A percentile compares a stretch with the other conserved stretches of the same genome.
Conservation (phyloP, 2,329 filamentous ascomycete species). For the Fusarium sp. region DNA sequence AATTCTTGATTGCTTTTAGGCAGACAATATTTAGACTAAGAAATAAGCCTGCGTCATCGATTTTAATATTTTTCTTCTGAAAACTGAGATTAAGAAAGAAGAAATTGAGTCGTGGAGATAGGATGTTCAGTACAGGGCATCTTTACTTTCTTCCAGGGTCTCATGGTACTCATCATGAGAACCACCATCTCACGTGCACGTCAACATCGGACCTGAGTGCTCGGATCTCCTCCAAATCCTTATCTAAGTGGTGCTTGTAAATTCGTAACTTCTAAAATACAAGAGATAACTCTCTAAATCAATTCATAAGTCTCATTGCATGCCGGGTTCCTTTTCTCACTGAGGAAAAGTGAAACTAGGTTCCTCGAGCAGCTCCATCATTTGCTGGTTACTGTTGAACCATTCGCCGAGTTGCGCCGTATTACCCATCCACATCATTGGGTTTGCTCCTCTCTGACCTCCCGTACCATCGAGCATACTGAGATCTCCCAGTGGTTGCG, state of each 20-base stretch:
- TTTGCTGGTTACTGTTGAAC: constrained; percentile 58
- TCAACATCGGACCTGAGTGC: not conserved
- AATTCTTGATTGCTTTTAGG: no score
- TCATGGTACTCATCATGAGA: constrained; percentile 20
- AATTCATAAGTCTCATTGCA: not conserved
- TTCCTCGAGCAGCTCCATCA: constrained; percentile 56
- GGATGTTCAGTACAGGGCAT: no score
- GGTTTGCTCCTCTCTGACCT: constrained; percentile 42
- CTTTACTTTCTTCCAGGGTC: not conserved
- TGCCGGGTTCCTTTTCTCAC: not conserved
- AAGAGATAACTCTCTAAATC: not conserved
- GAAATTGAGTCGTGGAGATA: no score
- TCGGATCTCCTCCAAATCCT: not conserved
- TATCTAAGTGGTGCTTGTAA: not conserved
- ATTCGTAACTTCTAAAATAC: not conserved
- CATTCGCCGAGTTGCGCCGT: constrained; percentile 57
- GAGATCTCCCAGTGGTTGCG: constrained; percentile 31
- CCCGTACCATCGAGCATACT: constrained; percentile 25
- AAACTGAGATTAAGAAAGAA: not conserved
- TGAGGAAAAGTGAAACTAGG: constrained; percentile 47
- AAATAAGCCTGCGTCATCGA: no score
- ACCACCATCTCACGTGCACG: not conserved
- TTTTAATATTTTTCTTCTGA: no score
- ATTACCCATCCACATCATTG: constrained; percentile 57
- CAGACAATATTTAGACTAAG: no score